Evolutionary conservation across 495 filamentous ascomycete species (phyloP), one percentile per base, ranked within the genome.

Genomic region (Letharia columbiana): DNA sequence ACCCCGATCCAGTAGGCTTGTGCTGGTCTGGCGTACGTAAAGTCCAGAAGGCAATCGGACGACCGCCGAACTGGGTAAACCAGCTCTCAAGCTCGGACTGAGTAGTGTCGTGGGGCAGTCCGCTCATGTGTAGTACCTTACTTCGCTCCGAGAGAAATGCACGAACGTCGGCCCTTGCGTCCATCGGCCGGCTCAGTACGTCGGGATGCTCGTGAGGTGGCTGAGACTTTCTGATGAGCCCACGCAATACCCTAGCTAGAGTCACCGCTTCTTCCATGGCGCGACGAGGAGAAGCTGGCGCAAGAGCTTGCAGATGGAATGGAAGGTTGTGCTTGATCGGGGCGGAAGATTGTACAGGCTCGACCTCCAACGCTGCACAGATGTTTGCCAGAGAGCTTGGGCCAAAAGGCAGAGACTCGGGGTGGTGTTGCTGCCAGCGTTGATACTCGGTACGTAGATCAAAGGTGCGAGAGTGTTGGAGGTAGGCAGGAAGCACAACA

Each of bases 41-140:
- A 28, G 94, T 98, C 93, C 93, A 98, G 77, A 98, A 98, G 31
- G 93, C 93, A 79, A 98, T 98, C n/a, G 94, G 94, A 23, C 94
- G 89, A 54, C 94, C 94, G 64, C 94, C 93, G 72, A 96, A 98
- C 74, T 98, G 94, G 35, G 94, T 98, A 76, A 97, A 98, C 94
- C 94, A 98, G 76, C 91, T 96, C 79, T 98, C 94, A 44, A 98
- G 81, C 77, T 98, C 94, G 20, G 92, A 96, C 78, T 98, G 94
- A 3, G 94, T 98, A 37, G 94, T 98, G 72, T 98, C 94, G 73
- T 98, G 94, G 50, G 94, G 94, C 60, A 98, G 83, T 47, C 94
- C 94, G 70, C 90, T 95, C 85, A 98, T 91, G 77, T 98, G 94
- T 67, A 98, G 84, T 18, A 98, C 91, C 80, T 98, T 98, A 81